phyloP scores from a whole-genome alignment of 345 rosid genomes.

The Tarenaya hassleriana region DNA sequence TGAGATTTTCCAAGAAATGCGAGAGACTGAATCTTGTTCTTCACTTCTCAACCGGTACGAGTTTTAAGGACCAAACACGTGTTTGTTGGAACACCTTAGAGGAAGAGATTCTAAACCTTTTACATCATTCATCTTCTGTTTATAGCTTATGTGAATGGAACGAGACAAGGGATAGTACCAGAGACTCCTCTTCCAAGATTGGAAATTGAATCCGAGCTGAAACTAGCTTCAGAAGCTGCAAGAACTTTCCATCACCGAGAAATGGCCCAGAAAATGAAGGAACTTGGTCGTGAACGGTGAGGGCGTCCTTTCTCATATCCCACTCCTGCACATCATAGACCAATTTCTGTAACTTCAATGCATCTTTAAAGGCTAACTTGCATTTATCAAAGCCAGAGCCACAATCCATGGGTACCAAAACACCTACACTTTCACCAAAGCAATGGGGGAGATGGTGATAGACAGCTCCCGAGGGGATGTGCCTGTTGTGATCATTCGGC shows the following conservation, averaged over 20 bases:
- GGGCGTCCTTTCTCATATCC: too few relatives aligned
- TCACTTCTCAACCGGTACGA: conserved; percentile 66
- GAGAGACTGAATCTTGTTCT: conserved; percentile 30
- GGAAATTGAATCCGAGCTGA: conserved; percentile 34
- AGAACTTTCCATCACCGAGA: conserved; percentile 17
- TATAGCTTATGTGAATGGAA: conserved; percentile 60
- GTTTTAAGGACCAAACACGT: conserved; percentile 1
- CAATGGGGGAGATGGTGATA: conserved; percentile 75
- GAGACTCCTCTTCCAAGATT: conserved; percentile 27
- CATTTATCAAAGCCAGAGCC: conserved; percentile 37
- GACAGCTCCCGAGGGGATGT: conserved; percentile 39
- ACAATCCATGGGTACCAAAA: conserved; percentile 76
- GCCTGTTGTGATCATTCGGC: conserved; percentile 52
- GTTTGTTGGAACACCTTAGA: too few relatives aligned
- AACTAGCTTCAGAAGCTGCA: conserved; percentile 27
- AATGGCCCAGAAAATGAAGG: conserved; percentile 25
- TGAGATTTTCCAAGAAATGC: conserved; percentile 43
- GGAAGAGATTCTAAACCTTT: too few relatives aligned
- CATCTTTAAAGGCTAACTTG: too few relatives aligned
- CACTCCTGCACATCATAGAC: too few relatives aligned
- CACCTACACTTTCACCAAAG: conserved; percentile 80
- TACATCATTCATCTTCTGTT: not conserved
- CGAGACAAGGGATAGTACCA: conserved; percentile 39
- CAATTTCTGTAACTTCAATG: too few relatives aligned
- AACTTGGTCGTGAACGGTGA: conserved; percentile 37